Percentiles rank a stretch among this genome's conserved stretches.
phyloP scores from a whole-genome alignment of 192 early-diverging fungal species.

The Podila minutissima region DNA sequence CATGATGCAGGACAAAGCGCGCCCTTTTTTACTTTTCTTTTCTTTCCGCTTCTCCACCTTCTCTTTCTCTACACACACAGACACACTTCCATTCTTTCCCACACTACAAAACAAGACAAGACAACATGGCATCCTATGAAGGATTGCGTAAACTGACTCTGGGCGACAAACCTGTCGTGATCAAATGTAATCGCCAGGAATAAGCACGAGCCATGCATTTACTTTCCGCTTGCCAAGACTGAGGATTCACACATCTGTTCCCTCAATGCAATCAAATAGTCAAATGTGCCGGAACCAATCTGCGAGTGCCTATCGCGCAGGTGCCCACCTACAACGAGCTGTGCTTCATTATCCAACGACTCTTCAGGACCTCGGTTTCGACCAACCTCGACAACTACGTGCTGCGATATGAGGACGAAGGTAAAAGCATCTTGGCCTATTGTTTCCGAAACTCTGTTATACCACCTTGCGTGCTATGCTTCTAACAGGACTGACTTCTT shows the following conservation, averaged over 20 bases:
- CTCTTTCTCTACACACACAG: background rate
- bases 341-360: conserved; percentile 59
- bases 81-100: background rate
- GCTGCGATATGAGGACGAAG: conserved; percentile 59
- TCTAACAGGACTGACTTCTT: background rate
- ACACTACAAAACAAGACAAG: background rate
- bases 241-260: background rate
- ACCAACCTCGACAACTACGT: conserved; percentile 53
- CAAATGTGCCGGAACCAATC: conserved; percentile 55
- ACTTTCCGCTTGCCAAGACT: background rate
- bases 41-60: conserved; percentile 6
- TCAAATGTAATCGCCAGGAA: conserved; percentile 31
- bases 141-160: conserved; percentile 46
- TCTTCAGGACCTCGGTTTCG: conserved; percentile 50
- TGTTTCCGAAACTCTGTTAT: background rate
- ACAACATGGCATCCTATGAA: conserved; percentile 42
- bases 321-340: conserved; percentile 61
- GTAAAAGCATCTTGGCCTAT: conserved; percentile 13
- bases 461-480: background rate
- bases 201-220: conserved; percentile 1
- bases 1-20: background rate
- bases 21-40: background rate
- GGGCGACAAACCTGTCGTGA: conserved; percentile 44
- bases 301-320: conserved; percentile 59
- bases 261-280: conserved; percentile 31